These are phyloP conservation scores for Arctium lappa DNA, from an alignment of 129 eudicot species.

Conservation along the genomic window DNA sequence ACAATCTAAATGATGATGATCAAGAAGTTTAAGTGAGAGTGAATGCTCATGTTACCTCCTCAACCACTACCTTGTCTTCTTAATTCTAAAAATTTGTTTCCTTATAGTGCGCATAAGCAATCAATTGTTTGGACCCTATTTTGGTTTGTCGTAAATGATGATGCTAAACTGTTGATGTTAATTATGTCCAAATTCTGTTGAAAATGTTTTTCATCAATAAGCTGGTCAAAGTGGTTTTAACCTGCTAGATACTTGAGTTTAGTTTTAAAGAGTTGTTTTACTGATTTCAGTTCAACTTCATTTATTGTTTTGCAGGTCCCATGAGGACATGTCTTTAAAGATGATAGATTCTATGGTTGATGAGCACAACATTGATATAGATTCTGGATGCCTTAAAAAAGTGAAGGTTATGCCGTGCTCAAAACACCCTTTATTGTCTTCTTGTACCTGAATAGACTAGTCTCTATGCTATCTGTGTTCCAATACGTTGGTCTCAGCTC, in stretches of 20 bases:
- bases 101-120: neutral
- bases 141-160: constrained; percentile 15
- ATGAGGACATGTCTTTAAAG: constrained; percentile 84
- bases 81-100: neutral
- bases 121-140: constrained; percentile 7
- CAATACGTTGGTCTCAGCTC: neutral
- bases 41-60: constrained; percentile 3
- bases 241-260: neutral
- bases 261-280: constrained; percentile 10
- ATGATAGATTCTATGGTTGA: constrained; percentile 75
- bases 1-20: neutral
- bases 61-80: constrained; percentile 7
- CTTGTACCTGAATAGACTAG: neutral
- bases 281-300: neutral
- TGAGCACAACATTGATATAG: constrained; percentile 88
- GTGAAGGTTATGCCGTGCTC: constrained; percentile 55
- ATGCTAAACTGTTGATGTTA: neutral
- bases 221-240: constrained; percentile 8
- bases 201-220: neutral
- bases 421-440: constrained; percentile 7
- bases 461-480: neutral
- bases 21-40: constrained; percentile 1
- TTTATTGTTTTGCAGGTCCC: constrained; percentile 57
- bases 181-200: neutral
- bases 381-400: constrained; percentile 54